Evolutionary conservation across 2,329 filamentous ascomycete genomes (phyloP), one percentile per base, ranked within the genome.

Genomic region (Bipolaris cookei): DNA sequence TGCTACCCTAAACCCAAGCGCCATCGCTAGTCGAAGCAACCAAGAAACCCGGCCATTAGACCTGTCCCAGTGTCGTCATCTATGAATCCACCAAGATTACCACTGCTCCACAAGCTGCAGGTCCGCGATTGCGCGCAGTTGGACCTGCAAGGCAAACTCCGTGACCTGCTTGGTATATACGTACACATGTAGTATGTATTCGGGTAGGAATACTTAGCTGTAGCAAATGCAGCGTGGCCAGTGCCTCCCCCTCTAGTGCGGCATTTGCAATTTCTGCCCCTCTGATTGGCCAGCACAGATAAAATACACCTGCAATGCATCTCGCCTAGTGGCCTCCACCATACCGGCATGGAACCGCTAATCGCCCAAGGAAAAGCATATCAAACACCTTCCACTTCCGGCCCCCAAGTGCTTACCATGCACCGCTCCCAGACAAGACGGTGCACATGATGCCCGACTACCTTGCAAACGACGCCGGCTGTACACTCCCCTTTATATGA

Each of bases 1-100:
- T 3, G 30, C 25, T 23, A 21, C 28, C 16, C 48, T 42, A 45
- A 25, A 20, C 16, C 32, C 47, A 43, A 6, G 18, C 45, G 47
- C 44, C 44, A 49, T 13, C 13, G 20, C 39, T 50, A 54, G 55
- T 16, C 28, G n/a, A 8, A 41, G 18, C 35, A 23, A 39, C 20
- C 46, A 49, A 41, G 16, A 11, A 18, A 14, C 35, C n/a, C n/a
- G 10, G 6, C 25, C 25, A 8, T 10, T 30, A 18, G 25, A 13
- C 25, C 14, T 4, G 23, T 11, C 13, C 3, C 23, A 49, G 6
- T 49, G 46, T 49, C 35, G 35, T 49, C 35, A 49, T 49, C 35
- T 21, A 41, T 14, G 21, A 13, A 16, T 2, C 10, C 21, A 39
- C 14, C 11, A 30, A 7, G 18, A 39, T 49, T 8, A 14, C 46